phyloP scores from a whole-genome alignment of 148 eudicot species.

The Mesembryanthemum crystallinum region DNA sequence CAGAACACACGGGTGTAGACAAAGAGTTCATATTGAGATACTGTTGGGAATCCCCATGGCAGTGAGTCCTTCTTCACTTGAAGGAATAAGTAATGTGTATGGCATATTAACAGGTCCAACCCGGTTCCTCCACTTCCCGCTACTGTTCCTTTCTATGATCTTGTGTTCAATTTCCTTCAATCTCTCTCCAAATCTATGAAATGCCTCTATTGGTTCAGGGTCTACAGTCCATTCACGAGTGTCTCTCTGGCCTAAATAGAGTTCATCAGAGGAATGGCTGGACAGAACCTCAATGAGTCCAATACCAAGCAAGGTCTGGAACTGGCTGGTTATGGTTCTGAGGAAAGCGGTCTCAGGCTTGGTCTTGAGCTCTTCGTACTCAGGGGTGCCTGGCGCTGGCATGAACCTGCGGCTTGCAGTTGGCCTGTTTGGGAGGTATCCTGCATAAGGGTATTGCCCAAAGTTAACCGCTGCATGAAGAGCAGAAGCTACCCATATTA shows the following conservation, averaged over 20 bases:
- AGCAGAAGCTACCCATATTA: slow-evolving; percentile 90
- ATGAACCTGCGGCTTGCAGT: slow-evolving; percentile 65
- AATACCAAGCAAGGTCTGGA: slow-evolving; percentile 61
- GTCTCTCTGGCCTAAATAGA: slow-evolving; percentile 82
- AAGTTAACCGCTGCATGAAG: slow-evolving; percentile 89
- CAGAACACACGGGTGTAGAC: no score
- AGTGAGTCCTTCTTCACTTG: slow-evolving; percentile 70
- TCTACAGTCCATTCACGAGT: slow-evolving; percentile 63
- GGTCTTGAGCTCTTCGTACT: slow-evolving; percentile 51
- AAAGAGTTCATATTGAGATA: slow-evolving; percentile 46
- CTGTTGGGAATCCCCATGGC: slow-evolving; percentile 91
- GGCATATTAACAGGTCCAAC: slow-evolving; percentile 72
- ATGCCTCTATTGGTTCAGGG: slow-evolving; percentile 46
- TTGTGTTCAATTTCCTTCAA: slow-evolving; percentile 47
- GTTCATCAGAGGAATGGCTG: slow-evolving; percentile 73
- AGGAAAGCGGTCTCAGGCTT: slow-evolving; percentile 52
- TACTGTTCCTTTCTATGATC: slow-evolving; percentile 45
- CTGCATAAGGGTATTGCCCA: slow-evolving; percentile 88
- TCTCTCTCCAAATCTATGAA: slow-evolving; percentile 44
- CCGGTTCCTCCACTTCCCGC: slow-evolving; percentile 55
- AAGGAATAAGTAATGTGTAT: slow-evolving; percentile 66
- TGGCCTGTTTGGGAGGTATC: slow-evolving; percentile 78
- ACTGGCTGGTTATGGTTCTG: slow-evolving; percentile 63
- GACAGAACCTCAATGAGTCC: slow-evolving; percentile 75
- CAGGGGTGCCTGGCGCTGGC: slow-evolving; percentile 61